Evolutionary conservation across 306 rosid genomes (phyloP).

Genomic region (Dalbergia oliveri): DNA sequence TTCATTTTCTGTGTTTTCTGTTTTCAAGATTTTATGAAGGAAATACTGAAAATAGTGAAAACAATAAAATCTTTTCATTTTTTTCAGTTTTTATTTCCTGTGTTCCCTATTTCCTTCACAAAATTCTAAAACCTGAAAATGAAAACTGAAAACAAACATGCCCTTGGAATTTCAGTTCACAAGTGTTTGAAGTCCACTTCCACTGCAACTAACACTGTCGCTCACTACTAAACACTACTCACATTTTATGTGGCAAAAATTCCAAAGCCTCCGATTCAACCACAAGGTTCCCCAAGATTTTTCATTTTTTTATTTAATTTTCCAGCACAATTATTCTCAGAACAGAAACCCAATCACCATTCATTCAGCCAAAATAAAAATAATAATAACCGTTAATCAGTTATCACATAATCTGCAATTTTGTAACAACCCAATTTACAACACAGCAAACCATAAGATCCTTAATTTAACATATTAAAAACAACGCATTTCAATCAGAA

Average conservation of each 20-base stretch:
- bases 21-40: too few species aligned
- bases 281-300: not conserved
- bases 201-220: not conserved
- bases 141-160: too few species aligned
- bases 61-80: too few species aligned
- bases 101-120: too few species aligned
- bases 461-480: not conserved
- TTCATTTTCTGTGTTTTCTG: too few species aligned
- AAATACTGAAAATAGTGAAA: too few species aligned
- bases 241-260: not conserved
- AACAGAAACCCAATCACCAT: constrained; percentile 19
- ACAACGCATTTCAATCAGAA: not conserved
- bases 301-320: not conserved
- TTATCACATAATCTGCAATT: not conserved
- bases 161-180: not conserved
- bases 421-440: constrained; percentile 6
- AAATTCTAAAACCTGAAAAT: too few species aligned
- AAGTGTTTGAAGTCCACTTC: not conserved
- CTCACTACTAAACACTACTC: not conserved
- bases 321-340: not conserved
- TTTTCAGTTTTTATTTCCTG: too few species aligned
- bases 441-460: constrained; percentile 6
- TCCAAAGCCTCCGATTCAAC: not conserved
- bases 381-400: not conserved
- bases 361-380: not conserved